phyloP scores from a whole-genome alignment of 2,329 filamentous ascomycete species.

The Hymenoscyphus linearis region DNA sequence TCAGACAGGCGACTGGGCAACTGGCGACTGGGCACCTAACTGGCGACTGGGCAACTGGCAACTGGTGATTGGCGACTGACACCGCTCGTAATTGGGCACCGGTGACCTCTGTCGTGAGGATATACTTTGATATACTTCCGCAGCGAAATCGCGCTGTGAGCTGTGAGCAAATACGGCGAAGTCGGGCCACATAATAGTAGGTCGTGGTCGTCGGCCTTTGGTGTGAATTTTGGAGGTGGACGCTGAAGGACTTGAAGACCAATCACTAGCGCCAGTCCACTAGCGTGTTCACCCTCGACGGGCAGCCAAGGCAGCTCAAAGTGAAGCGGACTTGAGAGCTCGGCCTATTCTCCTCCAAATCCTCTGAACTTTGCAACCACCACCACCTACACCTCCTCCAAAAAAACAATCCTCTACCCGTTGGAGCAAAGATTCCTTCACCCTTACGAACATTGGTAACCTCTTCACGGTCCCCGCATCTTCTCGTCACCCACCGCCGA shows the following conservation, averaged over 20 bases:
- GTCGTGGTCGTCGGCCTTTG: background rate
- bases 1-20: background rate
- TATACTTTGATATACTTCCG: background rate
- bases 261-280: background rate
- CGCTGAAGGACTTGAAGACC: background rate
- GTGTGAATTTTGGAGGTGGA: background rate
- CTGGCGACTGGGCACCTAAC: too few species aligned
- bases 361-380: background rate
- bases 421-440: background rate
- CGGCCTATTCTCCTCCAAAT: background rate
- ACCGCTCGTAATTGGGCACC: background rate
- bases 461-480: background rate
- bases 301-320: background rate
- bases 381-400: background rate
- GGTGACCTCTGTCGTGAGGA: background rate
- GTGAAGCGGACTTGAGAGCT: background rate
- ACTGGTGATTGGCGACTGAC: too few species aligned
- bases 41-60: too few species aligned
- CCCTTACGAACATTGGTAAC: background rate
- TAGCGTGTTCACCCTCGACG: background rate
- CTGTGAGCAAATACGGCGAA: background rate
- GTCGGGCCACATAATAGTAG: background rate
- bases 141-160: background rate
- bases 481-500: background rate
- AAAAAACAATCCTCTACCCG: background rate